A percentile compares a stretch with the other conserved stretches of the same genome.
Evolutionary conservation across 2,329 filamentous ascomycete genomes (phyloP).

Genomic region (Emmonsia crescens): DNA sequence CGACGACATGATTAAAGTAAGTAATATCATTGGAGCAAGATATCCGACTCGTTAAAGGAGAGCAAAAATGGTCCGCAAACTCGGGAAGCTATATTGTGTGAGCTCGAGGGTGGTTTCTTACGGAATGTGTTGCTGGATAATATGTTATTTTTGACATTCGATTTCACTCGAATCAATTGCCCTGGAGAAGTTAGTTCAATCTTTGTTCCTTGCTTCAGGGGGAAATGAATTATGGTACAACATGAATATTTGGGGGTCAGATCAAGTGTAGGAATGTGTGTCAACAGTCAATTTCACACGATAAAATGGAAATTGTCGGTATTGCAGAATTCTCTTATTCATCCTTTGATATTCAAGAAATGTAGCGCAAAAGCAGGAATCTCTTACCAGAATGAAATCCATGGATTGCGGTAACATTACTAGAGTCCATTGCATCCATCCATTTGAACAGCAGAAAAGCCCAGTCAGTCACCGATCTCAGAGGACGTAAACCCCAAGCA

Average conservation of each 20-base stretch:
- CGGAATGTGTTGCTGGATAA: neutral
- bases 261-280: constrained; percentile 36
- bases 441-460: neutral
- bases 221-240: neutral
- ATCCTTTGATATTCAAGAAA: constrained; percentile 19
- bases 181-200: neutral
- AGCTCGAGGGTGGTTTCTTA: neutral
- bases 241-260: constrained; percentile 20
- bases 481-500: neutral
- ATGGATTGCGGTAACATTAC: neutral
- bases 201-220: neutral
- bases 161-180: neutral
- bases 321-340: constrained; percentile 39
- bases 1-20: constrained; percentile 39
- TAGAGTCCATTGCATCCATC: neutral
- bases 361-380: neutral
- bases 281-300: constrained; percentile 36
- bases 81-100: neutral
- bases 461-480: neutral
- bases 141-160: neutral
- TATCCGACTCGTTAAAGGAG: constrained; percentile 14
- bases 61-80: neutral
- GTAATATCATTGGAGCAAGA: constrained; percentile 27
- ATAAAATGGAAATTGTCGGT: constrained; percentile 29
- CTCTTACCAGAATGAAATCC: neutral